Evolutionary conservation across 371 early-diverging fungal genomes (phyloP).

Genomic region (Zopfochytrium polystomum): DNA sequence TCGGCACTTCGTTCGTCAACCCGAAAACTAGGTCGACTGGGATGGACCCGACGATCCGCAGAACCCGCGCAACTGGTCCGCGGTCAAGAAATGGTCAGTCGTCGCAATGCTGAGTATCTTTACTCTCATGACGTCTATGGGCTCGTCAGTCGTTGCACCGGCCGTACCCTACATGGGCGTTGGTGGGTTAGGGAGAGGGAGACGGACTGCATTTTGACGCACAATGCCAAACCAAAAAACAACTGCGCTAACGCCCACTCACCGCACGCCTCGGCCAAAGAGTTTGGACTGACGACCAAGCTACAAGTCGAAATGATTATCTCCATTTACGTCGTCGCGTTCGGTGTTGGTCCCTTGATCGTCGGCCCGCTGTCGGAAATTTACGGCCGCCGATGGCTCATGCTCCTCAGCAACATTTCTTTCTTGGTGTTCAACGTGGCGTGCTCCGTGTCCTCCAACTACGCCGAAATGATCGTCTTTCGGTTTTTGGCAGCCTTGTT

Average conservation of each 20-base stretch:
- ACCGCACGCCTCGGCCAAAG: neutral
- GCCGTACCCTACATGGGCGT: constrained; percentile 7
- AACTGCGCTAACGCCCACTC: too few species aligned
- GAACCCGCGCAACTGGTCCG: too few species aligned
- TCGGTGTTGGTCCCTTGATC: constrained; percentile 10
- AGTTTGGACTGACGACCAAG: constrained; percentile 2
- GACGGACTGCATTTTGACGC: too few species aligned
- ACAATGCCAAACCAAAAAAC: too few species aligned
- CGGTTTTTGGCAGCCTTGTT: constrained; percentile 11
- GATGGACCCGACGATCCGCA: too few species aligned
- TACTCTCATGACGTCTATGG: constrained; percentile 14
- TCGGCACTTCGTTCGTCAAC: too few species aligned
- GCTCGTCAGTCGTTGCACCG: constrained; percentile 16
- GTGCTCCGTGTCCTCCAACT: constrained; percentile 5
- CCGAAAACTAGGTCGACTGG: too few species aligned
- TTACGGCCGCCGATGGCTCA: constrained; percentile 5
- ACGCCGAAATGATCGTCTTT: constrained; percentile 8
- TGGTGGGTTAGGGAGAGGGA: too few species aligned
- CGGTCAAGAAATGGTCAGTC: constrained; percentile 14
- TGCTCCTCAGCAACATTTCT: constrained; percentile 4
- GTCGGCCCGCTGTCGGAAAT: constrained; percentile 17
- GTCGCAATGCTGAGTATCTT: constrained; percentile 9
- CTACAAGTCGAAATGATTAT: constrained; percentile 11
- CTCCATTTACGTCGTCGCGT: constrained; percentile 15
- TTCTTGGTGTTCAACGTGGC: constrained; percentile 16